Percentiles rank a stretch among this genome's conserved stretches.
phyloP scores from a whole-genome alignment of 306 rosid species.

The Carpinus fangiana region DNA sequence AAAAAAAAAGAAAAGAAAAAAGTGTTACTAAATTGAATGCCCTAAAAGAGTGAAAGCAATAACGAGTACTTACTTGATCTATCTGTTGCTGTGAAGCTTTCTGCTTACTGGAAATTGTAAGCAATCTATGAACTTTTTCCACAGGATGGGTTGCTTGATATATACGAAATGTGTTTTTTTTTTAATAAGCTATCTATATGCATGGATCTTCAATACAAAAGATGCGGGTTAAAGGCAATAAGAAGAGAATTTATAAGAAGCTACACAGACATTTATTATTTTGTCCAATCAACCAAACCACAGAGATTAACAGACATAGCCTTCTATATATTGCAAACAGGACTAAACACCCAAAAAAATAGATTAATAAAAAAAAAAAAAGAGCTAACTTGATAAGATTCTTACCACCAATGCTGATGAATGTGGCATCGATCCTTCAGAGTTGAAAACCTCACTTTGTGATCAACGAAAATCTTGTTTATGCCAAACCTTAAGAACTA shows the following conservation, averaged over 20 bases:
- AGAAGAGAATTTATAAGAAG: neutral
- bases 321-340: neutral
- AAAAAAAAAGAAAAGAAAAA: too few species aligned
- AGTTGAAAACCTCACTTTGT: neutral
- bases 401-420: neutral
- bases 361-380: too few species aligned
- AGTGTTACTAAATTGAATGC: neutral
- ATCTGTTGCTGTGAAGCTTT: neutral
- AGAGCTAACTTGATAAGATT: neutral
- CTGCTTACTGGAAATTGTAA: neutral
- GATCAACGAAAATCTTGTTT: neutral
- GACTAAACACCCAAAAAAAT: neutral
- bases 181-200: neutral
- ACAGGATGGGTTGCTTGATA: neutral
- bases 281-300: neutral
- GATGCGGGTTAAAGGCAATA: neutral
- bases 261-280: neutral
- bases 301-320: neutral
- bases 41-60: neutral
- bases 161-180: neutral
- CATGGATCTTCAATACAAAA: neutral
- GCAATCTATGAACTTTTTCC: neutral
- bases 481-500: neutral
- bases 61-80: neutral
- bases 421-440: too few species aligned